Evolutionary conservation across 306 rosid species (phyloP), one percentile per base, ranked within the genome.

Genomic region (Pterocarpus santalinus): DNA sequence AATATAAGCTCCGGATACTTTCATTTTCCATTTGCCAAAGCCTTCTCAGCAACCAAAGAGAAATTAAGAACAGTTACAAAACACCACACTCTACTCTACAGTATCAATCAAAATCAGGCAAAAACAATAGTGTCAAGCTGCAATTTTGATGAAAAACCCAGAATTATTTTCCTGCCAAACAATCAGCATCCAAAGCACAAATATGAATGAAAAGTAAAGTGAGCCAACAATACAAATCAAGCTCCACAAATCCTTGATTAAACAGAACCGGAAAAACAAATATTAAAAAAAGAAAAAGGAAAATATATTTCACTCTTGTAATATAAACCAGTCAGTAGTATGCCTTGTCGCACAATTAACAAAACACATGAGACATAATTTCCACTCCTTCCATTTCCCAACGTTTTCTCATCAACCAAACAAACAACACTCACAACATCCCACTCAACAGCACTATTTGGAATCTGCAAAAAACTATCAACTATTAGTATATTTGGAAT

Each of bases 31-130:
- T 58, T 41, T 69, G 13, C 60, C 28, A 55, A 35, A 38, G 2
- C 74, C 79, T 75, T 80, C 81, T 75, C 39, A 52, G 41, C 52
- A 79, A 60, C 69, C 87, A 84, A 84, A 51, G 64, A 75, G 15
- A 73, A 70, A 58, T 51, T 8, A 47, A 61, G 11, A 69, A 52
- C 65, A 66, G 58, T 15, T 51, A 73, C 57, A 72, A 70, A 64
- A 64, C 77, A 80, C 49, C 44, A 57, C 28, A 69, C 32, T 80
- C 55, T 28, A 69, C 36, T 76, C 44, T 35, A 77, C 28, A 14
- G 53, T 65, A 52, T n/a, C 4, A 51, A 73, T 53, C 70, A 81
- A 81, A 60, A 72, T 33, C 65, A 34, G 41, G 72, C 49, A 76
- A 55, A 53, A 9, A 9, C 38, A 71, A 46, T 41, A 38, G 11